Base-by-base conservation (phyloP, 1,284 basidiomycete genomes). In the Rugosomyces carneus region DNA sequence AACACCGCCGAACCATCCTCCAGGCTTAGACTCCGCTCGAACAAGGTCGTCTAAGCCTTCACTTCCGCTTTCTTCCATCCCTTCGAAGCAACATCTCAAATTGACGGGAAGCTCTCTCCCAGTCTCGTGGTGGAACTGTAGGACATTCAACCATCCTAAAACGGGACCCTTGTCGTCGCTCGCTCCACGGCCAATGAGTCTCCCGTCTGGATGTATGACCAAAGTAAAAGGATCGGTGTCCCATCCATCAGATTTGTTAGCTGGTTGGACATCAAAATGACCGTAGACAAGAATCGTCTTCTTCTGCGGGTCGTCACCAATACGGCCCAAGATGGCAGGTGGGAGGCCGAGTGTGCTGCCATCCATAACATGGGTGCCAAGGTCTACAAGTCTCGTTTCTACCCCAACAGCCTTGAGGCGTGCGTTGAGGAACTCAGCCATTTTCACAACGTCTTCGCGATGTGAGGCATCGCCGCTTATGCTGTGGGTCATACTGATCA, bases 31-130 rank as follows among this genome's bases (percentile, higher is more conserved):
- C 71, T 98, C 93, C 41, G 73, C 74, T 53, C 78, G 70, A 56
- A 99, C 93, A 42, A 97, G 80, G 43, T 90, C 90, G 61, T 98
- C 94, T 9, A 99, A 76, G 5, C 93, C 93, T 58, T 93, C 91
- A 37, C 88, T 92, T 5, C 95, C 95, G 56, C 78, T 89, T 72
- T 99, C 95, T 67, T 99, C 95, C 96, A 99, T 99, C 6, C 95
- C 93, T 66, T 99, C 95, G 60, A 99, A 94, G 72, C 90, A 93
- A 73, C 93, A 87, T 59, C 85, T 82, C 56, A 99, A 68, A 68
- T 99, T 99, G 44, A 99, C 95, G 1, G 95, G 95, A 15, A 99
- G 76, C 42, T 86, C 81, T 45, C 86, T 73, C 34, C 79, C 76
- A 39, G 84, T 78, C 51, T 83, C 65, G 47, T 76, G 70, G 51